Conservation (phyloP, 2,329 filamentous ascomycete species). For the Aspergillus pseudoterreus region DNA sequence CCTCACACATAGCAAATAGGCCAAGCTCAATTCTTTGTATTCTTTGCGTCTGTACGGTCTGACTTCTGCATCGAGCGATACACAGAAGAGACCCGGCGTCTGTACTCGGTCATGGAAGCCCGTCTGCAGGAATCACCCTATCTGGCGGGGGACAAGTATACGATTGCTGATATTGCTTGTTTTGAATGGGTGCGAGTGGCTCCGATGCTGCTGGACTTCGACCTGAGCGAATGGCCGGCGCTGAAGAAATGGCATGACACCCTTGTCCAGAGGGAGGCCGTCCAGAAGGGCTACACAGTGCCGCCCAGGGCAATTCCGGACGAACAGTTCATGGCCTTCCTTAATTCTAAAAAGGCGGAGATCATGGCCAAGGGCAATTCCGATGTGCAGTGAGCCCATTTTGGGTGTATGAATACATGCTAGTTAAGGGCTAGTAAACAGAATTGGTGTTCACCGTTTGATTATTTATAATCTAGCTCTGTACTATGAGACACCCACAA, state of each 20-base stretch:
- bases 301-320: constrained; percentile 12
- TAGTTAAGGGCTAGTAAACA: not conserved
- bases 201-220: constrained; percentile 22
- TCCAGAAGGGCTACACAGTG: constrained; percentile 21
- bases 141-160: constrained; percentile 46
- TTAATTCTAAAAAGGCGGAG: not conserved
- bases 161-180: constrained; percentile 46
- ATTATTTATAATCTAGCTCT: too few relatives aligned
- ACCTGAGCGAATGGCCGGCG: constrained; percentile 29
- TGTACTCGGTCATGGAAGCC: constrained; percentile 46
- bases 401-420: not conserved
- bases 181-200: constrained; percentile 41
- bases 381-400: not conserved
- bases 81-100: constrained; percentile 46
- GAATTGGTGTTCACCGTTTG: too few relatives aligned
- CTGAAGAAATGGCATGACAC: constrained; percentile 29
- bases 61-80: constrained; percentile 47
- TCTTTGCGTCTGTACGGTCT: constrained; percentile 42
- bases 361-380: not conserved
- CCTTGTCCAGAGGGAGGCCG: constrained; percentile 27
- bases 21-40: constrained; percentile 48
- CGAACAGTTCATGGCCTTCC: constrained; percentile 8
- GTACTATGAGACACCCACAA: too few relatives aligned
- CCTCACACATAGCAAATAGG: constrained; percentile 21
- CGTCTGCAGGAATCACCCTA: constrained; percentile 40